Evolutionary conservation across 805 yeast species (phyloP), one percentile per base, ranked within the genome.

Genomic region (Saturnispora silvae): DNA sequence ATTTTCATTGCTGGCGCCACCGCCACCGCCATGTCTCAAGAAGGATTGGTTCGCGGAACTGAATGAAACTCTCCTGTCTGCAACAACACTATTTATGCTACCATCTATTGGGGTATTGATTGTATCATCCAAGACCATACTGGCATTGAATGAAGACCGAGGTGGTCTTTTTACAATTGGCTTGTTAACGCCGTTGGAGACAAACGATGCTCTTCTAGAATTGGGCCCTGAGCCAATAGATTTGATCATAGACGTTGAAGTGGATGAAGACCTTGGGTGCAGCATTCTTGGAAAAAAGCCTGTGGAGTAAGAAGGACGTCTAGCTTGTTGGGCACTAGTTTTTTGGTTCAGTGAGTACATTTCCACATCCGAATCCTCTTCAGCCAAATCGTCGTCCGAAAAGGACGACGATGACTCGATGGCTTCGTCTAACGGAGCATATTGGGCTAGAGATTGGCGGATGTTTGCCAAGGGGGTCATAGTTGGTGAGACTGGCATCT

Each of bases 401-500:
- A 61, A 65, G 11, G 59, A 64, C 7, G 63, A 54, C 1, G 64
- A 57, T 1, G 63, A 56, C 41, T 63, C 68, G 29, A 60, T 57
- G 8, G 62, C 64, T 35, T 59, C 57, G 42, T 62, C 65, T 24
- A 59, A 45, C 14, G 59, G 52, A 15, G 45, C 47, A 23, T 57
- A 60, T 22, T 53, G 45, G 32, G 40, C 48, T 36, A 47, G 48
- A 7, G 57, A 54, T 32, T 45, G 50, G 40, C 63, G 44, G n/a
- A 59, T 34, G 34, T 39, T 51, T 35, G 50, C 57, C 18, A 58
- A 34, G 11, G 61, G 56, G 14, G 44, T 52, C 47, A 41, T 40
- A 17, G 47, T 43, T 4, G 66, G 66, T 16, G 64, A 61, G 2
- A 40, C 32, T 13, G 79, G 79, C 11, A 72, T 50, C 41, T 60